These are phyloP conservation scores for Candida lessepsii DNA, from an alignment of 805 yeast species.

Conservation along the genomic window DNA sequence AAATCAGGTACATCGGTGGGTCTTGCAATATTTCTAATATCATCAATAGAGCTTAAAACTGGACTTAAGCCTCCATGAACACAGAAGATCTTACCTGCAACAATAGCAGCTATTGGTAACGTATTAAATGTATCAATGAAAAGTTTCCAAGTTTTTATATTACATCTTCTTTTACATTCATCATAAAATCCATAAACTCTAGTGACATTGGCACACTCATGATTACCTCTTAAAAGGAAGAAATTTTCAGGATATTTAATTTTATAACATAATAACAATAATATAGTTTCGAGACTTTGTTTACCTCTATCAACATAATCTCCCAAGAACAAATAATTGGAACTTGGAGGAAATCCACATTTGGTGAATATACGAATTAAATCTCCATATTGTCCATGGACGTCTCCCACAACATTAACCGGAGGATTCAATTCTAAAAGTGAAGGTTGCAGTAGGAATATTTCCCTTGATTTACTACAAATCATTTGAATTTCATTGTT, in stretches of 20 bases:
- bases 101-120: constrained; percentile 91
- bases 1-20: constrained; percentile 88
- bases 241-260: constrained; percentile 96
- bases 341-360: constrained; percentile 95
- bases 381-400: constrained; percentile 95
- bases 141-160: constrained; percentile 88
- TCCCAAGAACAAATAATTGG: constrained; percentile 89
- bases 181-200: constrained; percentile 97
- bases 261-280: constrained; percentile 84
- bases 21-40: constrained; percentile 68
- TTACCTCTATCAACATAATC: constrained; percentile 98
- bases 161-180: constrained; percentile 93
- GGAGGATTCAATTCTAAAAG: constrained; percentile 83
- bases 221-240: constrained; percentile 90
- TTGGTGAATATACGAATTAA: constrained; percentile 85
- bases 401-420: constrained; percentile 87
- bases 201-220: constrained; percentile 96
- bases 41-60: constrained; percentile 68
- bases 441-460: constrained; percentile 87
- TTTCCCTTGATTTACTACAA: constrained; percentile 85
- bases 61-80: constrained; percentile 86
- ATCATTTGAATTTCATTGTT: constrained; percentile 85
- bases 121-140: constrained; percentile 95
- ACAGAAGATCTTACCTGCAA: constrained; percentile 91
- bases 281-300: constrained; percentile 89